Percentiles rank a stretch among this genome's conserved stretches.
phyloP scores from a whole-genome alignment of 1,139 yeast genomes.

The Candida mesenterica region DNA sequence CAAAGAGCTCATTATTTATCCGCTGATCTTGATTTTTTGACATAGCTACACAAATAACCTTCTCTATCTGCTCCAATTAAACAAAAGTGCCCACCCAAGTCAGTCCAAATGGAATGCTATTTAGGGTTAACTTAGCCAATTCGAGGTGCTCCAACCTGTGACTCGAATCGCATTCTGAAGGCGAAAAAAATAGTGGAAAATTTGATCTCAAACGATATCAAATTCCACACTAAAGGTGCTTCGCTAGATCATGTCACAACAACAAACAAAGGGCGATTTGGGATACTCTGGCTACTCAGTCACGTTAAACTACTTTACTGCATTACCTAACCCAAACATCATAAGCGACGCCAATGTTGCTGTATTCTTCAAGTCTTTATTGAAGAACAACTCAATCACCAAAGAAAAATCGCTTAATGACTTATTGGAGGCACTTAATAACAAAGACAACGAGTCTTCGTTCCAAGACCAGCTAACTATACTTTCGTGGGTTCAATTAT shows the following conservation, averaged over 20 bases:
- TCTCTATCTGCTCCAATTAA: too few species aligned
- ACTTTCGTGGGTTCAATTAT: constrained; percentile 75
- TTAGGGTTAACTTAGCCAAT: too few species aligned
- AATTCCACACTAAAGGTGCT: too few species aligned
- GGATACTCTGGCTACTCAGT: constrained; percentile 63
- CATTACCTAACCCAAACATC: constrained; percentile 67
- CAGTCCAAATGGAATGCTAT: too few species aligned
- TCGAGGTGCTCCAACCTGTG: too few species aligned
- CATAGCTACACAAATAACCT: too few species aligned
- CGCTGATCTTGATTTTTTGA: too few species aligned
- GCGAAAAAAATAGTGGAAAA: neutral
- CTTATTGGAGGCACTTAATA: constrained; percentile 24
- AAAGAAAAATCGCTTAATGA: constrained; percentile 77
- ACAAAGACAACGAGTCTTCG: constrained; percentile 12
- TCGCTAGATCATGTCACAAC: neutral
- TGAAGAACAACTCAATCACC: constrained; percentile 80
- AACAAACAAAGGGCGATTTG: constrained; percentile 22
- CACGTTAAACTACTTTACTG: constrained; percentile 73
- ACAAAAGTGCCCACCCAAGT: too few species aligned
- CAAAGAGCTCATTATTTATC: too few species aligned
- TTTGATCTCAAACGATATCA: too few species aligned
- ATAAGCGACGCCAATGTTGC: constrained; percentile 59
- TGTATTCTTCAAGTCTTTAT: constrained; percentile 67
- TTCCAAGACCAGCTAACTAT: constrained; percentile 48
- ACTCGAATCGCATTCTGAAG: too few species aligned